Evolutionary conservation across 1,139 yeast genomes (phyloP), one percentile per base, ranked within the genome.

Genomic region (Pichia sp.): DNA sequence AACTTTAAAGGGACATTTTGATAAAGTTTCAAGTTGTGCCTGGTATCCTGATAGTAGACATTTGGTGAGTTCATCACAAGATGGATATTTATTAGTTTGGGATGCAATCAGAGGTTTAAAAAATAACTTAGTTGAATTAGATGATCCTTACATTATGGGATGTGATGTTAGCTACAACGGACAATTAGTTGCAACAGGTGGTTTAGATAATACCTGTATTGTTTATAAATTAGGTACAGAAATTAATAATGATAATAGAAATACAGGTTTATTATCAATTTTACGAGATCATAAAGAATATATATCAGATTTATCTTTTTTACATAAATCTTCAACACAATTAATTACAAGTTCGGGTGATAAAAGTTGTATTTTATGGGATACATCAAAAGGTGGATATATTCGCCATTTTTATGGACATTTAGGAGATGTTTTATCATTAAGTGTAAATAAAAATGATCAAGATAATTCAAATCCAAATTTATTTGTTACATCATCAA

Each of bases 71-170:
- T 88, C 89, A 0, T 82, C 94, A 34, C 96, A 87, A 62, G 97
- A 90, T 66, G 96, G 96, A 2, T 85, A 79, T 60, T 73, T 88
- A 72, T 73, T 90, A 43, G 66, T 88, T 33, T 90, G 97, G 97
- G 92, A 89, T 63, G 75, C 89, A 0, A 70, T 76, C 2, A 78
- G 87, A 0, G 92, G 92, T 2, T 70, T 76, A 56, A 90, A 90
- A 61, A 73, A 76, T 49, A 79, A 82, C 53, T 89, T 89, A 1
- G 78, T 89, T 25, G 74, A 78, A 6, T 66, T 83, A 50, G 85
- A 82, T 50, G 85, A 84, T 49, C 83, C 82, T 42, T 89, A 95
- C 87, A 88, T 86, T 1, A 72, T 87, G 48, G 69, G 87, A 1
- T 83, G 95, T 68, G 88, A 84, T 3, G 74, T 79, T 38, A 78